A percentile compares a stretch with the other conserved stretches of the same genome.
These are phyloP conservation scores for Dactylella cylindrospora DNA, from an alignment of 2,329 filamentous ascomycete species.

Conservation along the genomic window DNA sequence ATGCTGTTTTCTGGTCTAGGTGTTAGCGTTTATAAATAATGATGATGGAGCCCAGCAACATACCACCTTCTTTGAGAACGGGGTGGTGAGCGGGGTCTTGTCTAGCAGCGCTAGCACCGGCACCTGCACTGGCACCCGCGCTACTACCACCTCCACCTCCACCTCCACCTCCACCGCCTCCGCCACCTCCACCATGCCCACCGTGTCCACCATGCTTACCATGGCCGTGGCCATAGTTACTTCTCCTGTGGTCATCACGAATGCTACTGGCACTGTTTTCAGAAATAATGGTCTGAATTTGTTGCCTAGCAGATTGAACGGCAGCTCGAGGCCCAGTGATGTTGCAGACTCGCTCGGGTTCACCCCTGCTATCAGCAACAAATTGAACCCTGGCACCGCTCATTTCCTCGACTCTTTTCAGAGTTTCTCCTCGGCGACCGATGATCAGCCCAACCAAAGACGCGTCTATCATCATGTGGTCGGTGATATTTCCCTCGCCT, in stretches of 20 bases:
- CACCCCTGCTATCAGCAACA: conserved; percentile 64
- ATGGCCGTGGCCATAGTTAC: conserved; percentile 33
- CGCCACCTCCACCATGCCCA: conserved; percentile 45
- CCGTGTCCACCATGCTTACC: conserved; percentile 25
- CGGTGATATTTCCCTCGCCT: conserved; percentile 67
- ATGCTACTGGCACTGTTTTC: conserved; percentile 55
- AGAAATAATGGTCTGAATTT: conserved; percentile 84
- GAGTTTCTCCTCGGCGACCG: conserved; percentile 83
- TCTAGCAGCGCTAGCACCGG: conserved; percentile 47
- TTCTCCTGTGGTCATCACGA: conserved; percentile 31
- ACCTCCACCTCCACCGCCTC: conserved; percentile 49
- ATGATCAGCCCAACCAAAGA: conserved; percentile 87
- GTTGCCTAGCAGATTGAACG: conserved; percentile 74
- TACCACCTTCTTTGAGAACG: conserved; percentile 49
- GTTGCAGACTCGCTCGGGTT: conserved; percentile 69
- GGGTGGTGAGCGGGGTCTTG: conserved; percentile 49
- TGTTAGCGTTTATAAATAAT: conserved; percentile 45
- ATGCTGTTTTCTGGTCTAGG: conserved; percentile 77
- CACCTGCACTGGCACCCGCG: conserved; percentile 49
- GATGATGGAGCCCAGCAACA: conserved; percentile 31
- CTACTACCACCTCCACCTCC: conserved; percentile 37
- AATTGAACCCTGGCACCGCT: conserved; percentile 85
- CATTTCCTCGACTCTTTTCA: conserved; percentile 79
- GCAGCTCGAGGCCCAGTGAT: conserved; percentile 73
- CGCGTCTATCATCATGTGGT: conserved; percentile 83